A percentile compares a stretch with the other conserved stretches of the same genome.
phyloP scores from a whole-genome alignment of 768 basidiomycete species.

The Rhodocollybia butyracea region DNA sequence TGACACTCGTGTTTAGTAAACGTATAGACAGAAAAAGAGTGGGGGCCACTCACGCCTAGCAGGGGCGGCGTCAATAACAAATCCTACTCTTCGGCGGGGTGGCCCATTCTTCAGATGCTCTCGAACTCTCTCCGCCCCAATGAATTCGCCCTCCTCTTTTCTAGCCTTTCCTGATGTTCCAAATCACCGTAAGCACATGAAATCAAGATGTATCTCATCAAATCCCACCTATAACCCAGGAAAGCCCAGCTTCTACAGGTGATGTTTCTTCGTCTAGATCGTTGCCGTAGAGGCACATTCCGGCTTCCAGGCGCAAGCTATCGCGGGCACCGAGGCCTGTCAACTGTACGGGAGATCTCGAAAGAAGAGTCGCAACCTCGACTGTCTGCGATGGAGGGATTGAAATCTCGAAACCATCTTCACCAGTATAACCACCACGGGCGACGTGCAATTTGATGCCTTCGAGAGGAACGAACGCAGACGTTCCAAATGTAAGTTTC shows the following conservation, averaged over 20 bases:
- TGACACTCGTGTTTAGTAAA: conserved; percentile 19
- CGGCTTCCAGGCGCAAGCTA: conserved; percentile 91
- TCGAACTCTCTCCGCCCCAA: conserved; percentile 72
- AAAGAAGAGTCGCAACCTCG: conserved; percentile 65
- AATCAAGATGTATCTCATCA: conserved; percentile 4
- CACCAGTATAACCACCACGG: conserved; percentile 95
- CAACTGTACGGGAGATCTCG: conserved; percentile 67
- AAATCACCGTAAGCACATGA: background rate
- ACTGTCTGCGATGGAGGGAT: conserved; percentile 77
- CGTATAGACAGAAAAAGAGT: background rate
- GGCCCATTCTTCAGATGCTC: conserved; percentile 81
- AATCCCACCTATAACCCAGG: conserved; percentile 92
- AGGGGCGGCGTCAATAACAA: conserved; percentile 80
- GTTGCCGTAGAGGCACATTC: conserved; percentile 94
- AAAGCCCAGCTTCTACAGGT: conserved; percentile 87
- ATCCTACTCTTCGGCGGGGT: conserved; percentile 71
- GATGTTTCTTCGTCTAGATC: conserved; percentile 86
- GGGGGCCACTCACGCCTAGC: conserved; percentile 62
- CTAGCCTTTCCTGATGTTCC: conserved; percentile 71
- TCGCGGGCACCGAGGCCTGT: conserved; percentile 92
- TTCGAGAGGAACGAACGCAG: conserved; percentile 76
- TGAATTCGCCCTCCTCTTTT: conserved; percentile 65
- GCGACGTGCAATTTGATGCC: conserved; percentile 82
- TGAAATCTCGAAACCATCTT: conserved; percentile 98
- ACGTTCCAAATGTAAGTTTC: conserved; percentile 79